Evolutionary conservation across 768 basidiomycete genomes (phyloP), one percentile per base, ranked within the genome.

Genomic region (Tricholoma sp.): DNA sequence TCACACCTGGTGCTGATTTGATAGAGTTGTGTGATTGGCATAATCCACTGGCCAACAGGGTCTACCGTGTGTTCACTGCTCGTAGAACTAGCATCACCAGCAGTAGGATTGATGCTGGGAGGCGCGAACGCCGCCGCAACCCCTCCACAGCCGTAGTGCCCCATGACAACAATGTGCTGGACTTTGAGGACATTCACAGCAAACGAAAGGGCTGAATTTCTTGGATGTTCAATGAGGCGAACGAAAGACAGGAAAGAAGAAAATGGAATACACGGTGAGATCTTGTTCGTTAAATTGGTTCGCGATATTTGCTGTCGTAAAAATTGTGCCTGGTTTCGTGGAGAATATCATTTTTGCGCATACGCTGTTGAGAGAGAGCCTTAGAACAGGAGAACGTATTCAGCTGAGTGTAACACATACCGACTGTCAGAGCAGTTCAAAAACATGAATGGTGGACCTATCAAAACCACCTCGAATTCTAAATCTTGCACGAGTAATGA

Each of bases 81-180:
- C 58, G 20, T 50, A 6, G 15, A 17, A 28, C 18, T 8, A 5
- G 17, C 24, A 1, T 2, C 42, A 20, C 24, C 29, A 10, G 28
- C 18, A 12, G 45, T 1, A 33, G 8, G 59, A 11, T 52, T 44
- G 4, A 37, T 33, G 1, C 68, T 65, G 1, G 64, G 62, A 1
- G 67, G 59, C n/a, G 66, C 63, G 54, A 73, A 73, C 6, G 74
- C 67, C 29, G 74, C 73, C 11, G 70, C 75, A 11, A 77, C 69
- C 32, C 76, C 76, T 15, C 75, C 74, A 53, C 75, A 77, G 1
- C 75, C 76, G 50, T 77, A 77, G 57, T 77, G 75, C 0, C 75
- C 76, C 72, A 77, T 73, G 12, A 77, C 72, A 48, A 77, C 69
- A 50, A 77, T 64, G 47, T 77, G 75, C 49, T 71, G 65, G 12